These are phyloP conservation scores for Lactifluus volemus DNA, from an alignment of 768 basidiomycete species.

Conservation along the genomic window DNA sequence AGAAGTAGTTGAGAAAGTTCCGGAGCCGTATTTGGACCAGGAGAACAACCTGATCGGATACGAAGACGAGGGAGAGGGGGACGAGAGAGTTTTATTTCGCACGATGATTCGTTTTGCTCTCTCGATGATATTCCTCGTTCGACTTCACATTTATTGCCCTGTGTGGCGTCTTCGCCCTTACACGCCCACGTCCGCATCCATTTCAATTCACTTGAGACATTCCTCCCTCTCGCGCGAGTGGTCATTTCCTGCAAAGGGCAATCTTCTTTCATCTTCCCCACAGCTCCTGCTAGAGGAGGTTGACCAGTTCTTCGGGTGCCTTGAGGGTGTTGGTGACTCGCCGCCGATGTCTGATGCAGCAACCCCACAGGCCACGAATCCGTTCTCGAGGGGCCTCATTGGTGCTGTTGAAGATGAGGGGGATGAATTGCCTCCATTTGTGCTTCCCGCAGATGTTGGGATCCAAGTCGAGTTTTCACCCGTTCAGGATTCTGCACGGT, in stretches of 20 bases:
- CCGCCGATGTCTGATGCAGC: constrained; percentile 30
- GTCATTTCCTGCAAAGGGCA: constrained; percentile 40
- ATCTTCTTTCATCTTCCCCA: constrained; percentile 11
- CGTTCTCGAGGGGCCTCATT: constrained; percentile 48
- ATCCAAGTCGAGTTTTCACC: constrained; percentile 23
- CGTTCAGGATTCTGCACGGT: constrained; percentile 29
- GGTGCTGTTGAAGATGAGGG: constrained; percentile 34
- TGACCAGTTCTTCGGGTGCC: constrained; percentile 71
- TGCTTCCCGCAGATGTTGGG: constrained; percentile 40
- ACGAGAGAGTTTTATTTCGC: constrained; percentile 46
- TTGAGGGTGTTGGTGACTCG: constrained; percentile 43
- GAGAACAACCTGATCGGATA: constrained; percentile 56
- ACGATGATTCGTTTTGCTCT: constrained; percentile 23
- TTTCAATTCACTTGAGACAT: constrained; percentile 25
- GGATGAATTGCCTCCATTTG: constrained; percentile 43
- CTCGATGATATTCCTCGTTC: constrained; percentile 25
- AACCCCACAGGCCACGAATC: constrained; percentile 38
- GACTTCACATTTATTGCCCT: constrained; percentile 26
- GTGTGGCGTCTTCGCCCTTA: constrained; percentile 27
- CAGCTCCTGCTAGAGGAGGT: constrained; percentile 38
- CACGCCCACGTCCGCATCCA: constrained; percentile 22
- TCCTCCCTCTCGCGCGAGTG: constrained; percentile 56
- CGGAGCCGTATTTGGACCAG: constrained; percentile 34
- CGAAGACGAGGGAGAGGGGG: constrained; percentile 66
- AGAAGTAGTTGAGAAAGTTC: constrained; percentile 41